Evolutionary conservation across 2,329 filamentous ascomycete species (phyloP), one percentile per base, ranked within the genome.

Genomic region (Fusarium scirpi): DNA sequence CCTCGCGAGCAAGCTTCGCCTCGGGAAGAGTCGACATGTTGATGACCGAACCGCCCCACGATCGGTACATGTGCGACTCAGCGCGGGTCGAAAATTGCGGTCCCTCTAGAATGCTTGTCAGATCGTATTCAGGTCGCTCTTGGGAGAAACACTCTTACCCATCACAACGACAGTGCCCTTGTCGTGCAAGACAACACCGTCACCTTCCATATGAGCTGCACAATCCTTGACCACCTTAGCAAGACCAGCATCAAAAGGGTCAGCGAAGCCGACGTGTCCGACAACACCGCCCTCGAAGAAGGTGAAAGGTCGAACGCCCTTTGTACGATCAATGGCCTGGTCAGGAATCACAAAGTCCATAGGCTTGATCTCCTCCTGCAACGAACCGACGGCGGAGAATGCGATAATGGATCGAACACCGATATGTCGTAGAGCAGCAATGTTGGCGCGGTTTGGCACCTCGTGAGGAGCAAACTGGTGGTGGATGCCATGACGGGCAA

Each of bases 11-110:
- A 22, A 99, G 90, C 86, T 99, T 99, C 52, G 95, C 92, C 84
- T 99, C 96, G 22, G 96, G 96, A 18, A 99, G 87, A 16, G 91
- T 92, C 46, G 93, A 97, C 96, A 99, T 99, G 88, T 98, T 98
- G 86, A 99, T 98, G 56, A 98, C 93, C 71, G 89, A 92, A 74
- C 94, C 95, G 76, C 95, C 95, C 93, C 94, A 98, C 65, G 89
- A 86, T 74, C 96, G 93, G 86, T 99, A 99, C 84, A 99, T 89
- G 82, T 97, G 90, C 62, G 92, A 96, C 84, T 99, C 96, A 62
- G 96, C 95, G 68, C 96, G 94, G 20, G 96, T 98, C 67, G 92
- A 96, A 87, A 99, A 99, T 76, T 97, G 94, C 22, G 96, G 96
- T n/a, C 96, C 96, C 87, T 99, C 96, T 93, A 74, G 46, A 57